Evolutionary conservation across 179 eudicot species (phyloP).

Genomic region (Gypsophila paniculata): DNA sequence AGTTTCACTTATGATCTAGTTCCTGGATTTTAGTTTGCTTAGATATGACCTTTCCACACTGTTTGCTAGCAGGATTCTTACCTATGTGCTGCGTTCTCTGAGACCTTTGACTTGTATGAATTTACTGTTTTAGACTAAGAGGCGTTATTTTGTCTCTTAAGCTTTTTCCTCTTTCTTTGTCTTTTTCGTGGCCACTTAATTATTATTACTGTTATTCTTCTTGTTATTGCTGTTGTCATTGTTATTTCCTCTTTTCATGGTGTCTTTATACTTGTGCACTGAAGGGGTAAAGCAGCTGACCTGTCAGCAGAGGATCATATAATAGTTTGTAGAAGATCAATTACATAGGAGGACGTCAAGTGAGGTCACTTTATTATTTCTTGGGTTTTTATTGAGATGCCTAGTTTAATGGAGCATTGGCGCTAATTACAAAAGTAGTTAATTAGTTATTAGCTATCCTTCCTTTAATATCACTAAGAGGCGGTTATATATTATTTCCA

Average conservation of each 20-base stretch:
- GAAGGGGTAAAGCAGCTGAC: neutral
- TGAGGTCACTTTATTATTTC: neutral
- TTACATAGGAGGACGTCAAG: neutral
- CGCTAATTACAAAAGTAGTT: neutral
- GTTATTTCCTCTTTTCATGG: neutral
- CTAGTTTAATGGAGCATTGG: neutral
- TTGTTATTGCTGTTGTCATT: too few relatives aligned
- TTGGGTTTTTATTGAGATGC: conserved; percentile 4
- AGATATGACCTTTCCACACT: neutral
- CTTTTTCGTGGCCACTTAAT: neutral
- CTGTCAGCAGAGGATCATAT: neutral
- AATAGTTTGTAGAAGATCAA: neutral
- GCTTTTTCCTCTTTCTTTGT: neutral
- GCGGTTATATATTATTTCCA: too few relatives aligned
- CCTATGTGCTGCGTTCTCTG: neutral
- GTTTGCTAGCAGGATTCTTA: neutral
- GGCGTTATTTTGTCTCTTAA: too few relatives aligned
- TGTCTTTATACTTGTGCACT: neutral
- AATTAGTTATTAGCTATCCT: neutral
- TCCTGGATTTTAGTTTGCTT: neutral
- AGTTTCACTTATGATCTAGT: neutral
- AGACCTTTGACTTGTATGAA: neutral
- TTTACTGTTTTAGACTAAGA: neutral
- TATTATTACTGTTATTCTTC: neutral
- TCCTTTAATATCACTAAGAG: neutral